Evolutionary conservation across 257 asterid species (phyloP), one percentile per base, ranked within the genome.

Genomic region (Perilla frutescens): DNA sequence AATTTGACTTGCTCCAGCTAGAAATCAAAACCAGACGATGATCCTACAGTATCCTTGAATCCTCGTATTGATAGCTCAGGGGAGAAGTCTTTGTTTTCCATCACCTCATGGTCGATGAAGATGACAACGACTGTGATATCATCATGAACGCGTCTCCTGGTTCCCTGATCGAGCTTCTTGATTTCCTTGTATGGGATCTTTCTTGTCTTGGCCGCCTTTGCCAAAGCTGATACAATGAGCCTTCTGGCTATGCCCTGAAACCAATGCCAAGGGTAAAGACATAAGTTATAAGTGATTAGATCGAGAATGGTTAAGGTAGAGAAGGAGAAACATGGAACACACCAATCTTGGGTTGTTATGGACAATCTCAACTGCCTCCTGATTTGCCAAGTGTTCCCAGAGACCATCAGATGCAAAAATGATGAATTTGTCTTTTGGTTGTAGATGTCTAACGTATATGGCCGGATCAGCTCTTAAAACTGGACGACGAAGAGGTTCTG

Each of bases 371-470:
- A 85, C 97, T 12, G 91, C 93, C 80, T 90, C 85, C 64, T 92
- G 89, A 77, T 89, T 90, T 1, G 90, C 70, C 79, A 92, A 76
- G 79, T 77, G 83, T 58, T 92, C 92, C 98, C 98, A 92, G 62
- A 90, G 97, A 60, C 98, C 98, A 79, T 84, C 97, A 8, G 98
- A 93, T 55, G 97, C 98, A 71, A 93, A 89, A 40, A 89, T 90
- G 70, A 93, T 10, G 75, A 93, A 93, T 58, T 82, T 93, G 71
- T 93, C 96, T n/a, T 26, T 71, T 4, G 79, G 78, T 55, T 74
- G 86, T 44, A 93, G 31, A 40, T 67, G 68, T 83, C 88, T 77
- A 13, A 81, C 76, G 68, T 9, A 47, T 5, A 85, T 76, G 74
- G 90, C 67, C 37, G 98, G 98, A 76, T 90, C 97, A 43, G 98